Evolutionary conservation across 768 basidiomycete species (phyloP).

Genomic region (Tulasnella sp.): DNA sequence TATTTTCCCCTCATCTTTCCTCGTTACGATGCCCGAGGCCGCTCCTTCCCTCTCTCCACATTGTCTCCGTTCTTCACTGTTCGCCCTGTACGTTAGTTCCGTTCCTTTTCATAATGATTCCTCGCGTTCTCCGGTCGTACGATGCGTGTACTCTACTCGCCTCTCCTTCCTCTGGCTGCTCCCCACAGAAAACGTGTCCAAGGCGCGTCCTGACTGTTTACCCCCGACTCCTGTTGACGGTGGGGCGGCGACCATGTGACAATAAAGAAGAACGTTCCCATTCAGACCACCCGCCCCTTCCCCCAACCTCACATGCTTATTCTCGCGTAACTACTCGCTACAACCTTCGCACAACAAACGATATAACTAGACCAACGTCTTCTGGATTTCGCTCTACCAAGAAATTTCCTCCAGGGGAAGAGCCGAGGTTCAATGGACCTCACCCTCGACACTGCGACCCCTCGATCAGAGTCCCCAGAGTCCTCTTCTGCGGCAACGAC

Average conservation of each 20-base stretch:
- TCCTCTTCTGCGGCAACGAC: neutral
- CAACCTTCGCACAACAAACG: neutral
- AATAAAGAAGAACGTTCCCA: neutral
- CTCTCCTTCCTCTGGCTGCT: neutral
- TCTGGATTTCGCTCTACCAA: neutral
- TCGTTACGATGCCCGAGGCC: neutral
- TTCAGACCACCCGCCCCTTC: neutral
- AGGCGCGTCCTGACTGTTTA: neutral
- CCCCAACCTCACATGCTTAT: neutral
- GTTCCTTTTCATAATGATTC: neutral
- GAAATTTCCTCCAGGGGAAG: neutral
- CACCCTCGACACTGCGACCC: neutral
- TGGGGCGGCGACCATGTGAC: neutral
- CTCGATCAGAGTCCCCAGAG: constrained; percentile 8
- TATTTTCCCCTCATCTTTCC: neutral
- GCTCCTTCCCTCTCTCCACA: neutral
- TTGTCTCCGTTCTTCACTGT: neutral
- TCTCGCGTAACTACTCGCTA: neutral
- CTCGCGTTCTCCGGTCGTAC: neutral
- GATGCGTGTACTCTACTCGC: neutral
- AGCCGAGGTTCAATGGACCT: neutral
- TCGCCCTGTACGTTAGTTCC: neutral
- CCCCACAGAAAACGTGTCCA: neutral
- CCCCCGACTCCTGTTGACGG: neutral
- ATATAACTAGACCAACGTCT: neutral